These are phyloP conservation scores for Colletotrichum eleusines DNA, from an alignment of 2,329 filamentous ascomycete species.

Conservation along the genomic window DNA sequence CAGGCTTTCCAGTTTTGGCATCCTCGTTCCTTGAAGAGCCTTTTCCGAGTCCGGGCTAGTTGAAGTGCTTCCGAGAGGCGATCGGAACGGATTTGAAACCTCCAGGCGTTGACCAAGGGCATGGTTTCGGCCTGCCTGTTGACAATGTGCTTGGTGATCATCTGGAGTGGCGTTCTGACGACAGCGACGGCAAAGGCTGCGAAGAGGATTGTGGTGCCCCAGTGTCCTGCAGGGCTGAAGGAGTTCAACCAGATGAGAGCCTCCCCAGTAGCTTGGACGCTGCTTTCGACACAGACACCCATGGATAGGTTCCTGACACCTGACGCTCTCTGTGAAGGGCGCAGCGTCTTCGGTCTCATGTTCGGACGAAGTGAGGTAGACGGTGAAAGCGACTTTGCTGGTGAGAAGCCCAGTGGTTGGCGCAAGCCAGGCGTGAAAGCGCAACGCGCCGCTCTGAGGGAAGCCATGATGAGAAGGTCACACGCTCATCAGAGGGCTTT, in stretches of 20 bases:
- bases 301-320: conserved; percentile 48
- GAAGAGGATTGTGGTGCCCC: conserved; percentile 12
- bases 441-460: conserved; percentile 21
- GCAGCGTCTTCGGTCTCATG: neutral
- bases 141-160: neutral
- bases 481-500: neutral
- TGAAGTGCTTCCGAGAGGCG: neutral
- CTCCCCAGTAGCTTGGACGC: conserved; percentile 38
- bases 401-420: conserved; percentile 17
- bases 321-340: neutral
- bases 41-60: conserved; percentile 25
- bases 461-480: conserved; percentile 23
- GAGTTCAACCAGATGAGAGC: conserved; percentile 34
- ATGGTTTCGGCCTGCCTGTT: neutral
- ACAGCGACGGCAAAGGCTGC: conserved; percentile 11
- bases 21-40: conserved; percentile 55
- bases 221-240: neutral
- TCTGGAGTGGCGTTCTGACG: conserved; percentile 8
- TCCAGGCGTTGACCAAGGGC: conserved; percentile 11
- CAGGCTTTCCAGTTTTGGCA: conserved; percentile 63
- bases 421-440: conserved; percentile 9
- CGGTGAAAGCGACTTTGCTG: conserved; percentile 14
- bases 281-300: conserved; percentile 40
- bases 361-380: conserved; percentile 22
- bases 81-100: neutral